phyloP scores from a whole-genome alignment of 257 asterid species.

The Schizonepeta tenuifolia region DNA sequence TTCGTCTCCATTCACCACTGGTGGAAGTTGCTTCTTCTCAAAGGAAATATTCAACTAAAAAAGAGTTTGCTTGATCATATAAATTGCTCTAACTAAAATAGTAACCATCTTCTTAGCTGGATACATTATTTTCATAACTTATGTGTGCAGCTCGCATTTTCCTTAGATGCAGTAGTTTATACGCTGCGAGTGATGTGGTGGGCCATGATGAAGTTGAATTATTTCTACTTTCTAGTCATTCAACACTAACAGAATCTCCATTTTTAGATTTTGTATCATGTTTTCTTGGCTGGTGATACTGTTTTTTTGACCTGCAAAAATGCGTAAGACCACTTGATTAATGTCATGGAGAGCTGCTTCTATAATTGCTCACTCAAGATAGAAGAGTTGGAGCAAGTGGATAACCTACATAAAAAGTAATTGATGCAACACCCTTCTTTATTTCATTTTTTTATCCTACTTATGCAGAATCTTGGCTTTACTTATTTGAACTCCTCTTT shows the following conservation, averaged over 20 bases:
- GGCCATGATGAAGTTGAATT: constrained; percentile 44
- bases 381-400: constrained; percentile 35
- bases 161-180: constrained; percentile 10
- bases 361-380: constrained; percentile 35
- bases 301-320: constrained; percentile 37
- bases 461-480: constrained; percentile 4
- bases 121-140: constrained; percentile 20
- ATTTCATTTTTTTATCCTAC: constrained; percentile 16
- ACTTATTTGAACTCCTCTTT: neutral
- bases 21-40: constrained; percentile 19
- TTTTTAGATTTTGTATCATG: constrained; percentile 21
- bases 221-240: constrained; percentile 58
- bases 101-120: constrained; percentile 32
- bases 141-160: neutral
- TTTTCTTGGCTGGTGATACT: constrained; percentile 24
- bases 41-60: constrained; percentile 28
- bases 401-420: constrained; percentile 24
- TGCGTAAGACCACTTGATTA: constrained; percentile 32
- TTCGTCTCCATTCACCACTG: neutral
- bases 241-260: constrained; percentile 55
- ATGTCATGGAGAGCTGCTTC: constrained; percentile 28
- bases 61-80: constrained; percentile 18
- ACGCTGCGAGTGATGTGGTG: constrained; percentile 25
- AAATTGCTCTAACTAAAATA: constrained; percentile 26
- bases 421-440: neutral